Evolutionary conservation across 192 early-diverging fungal species (phyloP).

Genomic region (Podila epicladia): DNA sequence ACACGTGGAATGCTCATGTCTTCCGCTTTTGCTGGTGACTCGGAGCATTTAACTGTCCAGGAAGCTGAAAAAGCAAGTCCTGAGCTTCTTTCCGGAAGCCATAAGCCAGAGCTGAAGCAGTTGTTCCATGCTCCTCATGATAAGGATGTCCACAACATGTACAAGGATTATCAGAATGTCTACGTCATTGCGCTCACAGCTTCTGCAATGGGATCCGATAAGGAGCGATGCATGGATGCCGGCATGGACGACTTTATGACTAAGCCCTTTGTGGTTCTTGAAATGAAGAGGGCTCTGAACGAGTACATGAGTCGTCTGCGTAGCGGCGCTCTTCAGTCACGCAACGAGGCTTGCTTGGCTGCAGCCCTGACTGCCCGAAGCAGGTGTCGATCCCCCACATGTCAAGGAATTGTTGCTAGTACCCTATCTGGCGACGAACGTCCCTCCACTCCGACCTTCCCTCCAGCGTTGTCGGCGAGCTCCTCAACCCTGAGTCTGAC

Average conservation of each 20-base stretch:
- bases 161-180: conserved; percentile 50
- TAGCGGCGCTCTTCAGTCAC: conserved; percentile 11
- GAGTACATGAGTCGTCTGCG: conserved; percentile 16
- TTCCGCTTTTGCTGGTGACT: background rate
- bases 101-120: background rate
- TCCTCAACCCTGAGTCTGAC: conserved; percentile 15
- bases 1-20: conserved; percentile 11
- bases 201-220: conserved; percentile 58
- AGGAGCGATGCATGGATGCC: conserved; percentile 62
- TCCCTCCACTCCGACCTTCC: conserved; percentile 17
- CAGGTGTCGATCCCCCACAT: conserved; percentile 23
- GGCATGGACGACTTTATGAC: conserved; percentile 68
- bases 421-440: background rate
- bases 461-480: background rate
- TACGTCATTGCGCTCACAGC: conserved; percentile 67
- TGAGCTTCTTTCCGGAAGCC: background rate
- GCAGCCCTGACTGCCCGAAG: conserved; percentile 19
- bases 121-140: background rate
- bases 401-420: background rate
- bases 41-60: background rate
- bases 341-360: conserved; percentile 31
- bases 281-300: conserved; percentile 55
- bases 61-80: background rate
- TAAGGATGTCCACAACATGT: background rate
- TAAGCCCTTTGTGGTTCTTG: conserved; percentile 61